Base-by-base conservation (phyloP, 768 basidiomycete species). In the Sarcodon sp. region DNA sequence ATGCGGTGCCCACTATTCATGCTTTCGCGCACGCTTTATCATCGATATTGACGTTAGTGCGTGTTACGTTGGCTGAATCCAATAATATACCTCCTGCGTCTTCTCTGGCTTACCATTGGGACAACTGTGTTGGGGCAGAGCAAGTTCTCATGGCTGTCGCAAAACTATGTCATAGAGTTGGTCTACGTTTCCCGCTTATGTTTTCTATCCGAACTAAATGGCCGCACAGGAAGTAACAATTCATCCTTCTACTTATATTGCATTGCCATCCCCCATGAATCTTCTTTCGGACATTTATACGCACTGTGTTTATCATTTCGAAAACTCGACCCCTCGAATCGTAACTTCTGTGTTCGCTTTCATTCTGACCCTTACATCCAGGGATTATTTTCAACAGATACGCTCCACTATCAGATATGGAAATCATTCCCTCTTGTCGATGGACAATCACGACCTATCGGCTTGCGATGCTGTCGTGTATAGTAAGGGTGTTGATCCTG, bases 201-300 rank as follows among this genome's bases (percentile, higher is more conserved):
- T 27, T 27, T 27, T 27, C 21, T 27, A 27, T 27, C 21, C 21
- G 21, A 27, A 27, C 21, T 27, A 27, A 27, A 27, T 27, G 21
- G 21, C 21, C 21, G 6, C 16, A n/a, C 33, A 61, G 56, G 51
- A 50, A 15, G 51, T 52, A 12, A 16, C 44, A 35, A 16, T 48
- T 13, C 16, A 33, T 16, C 57, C 57, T 3, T 36, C 47, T 3
- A 37, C 51, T 10, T 60, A 59, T 32, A 18, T 33, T 18, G 12
- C 48, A 6, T 43, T 61, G 27, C 54, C 57, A 9, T 38, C 55
- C 9, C 68, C 80, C 3, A 61, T 71, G 6, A 62, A 64, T 8
- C 61, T 91, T 1, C 67, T 89, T 13, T 78, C 81, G 7, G 66
- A 64, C 32, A 68, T 88, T 49, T 87, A 87, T 57, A 55, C 69